Conservation (phyloP, 768 basidiomycete species). For the Pholiota conissans region DNA sequence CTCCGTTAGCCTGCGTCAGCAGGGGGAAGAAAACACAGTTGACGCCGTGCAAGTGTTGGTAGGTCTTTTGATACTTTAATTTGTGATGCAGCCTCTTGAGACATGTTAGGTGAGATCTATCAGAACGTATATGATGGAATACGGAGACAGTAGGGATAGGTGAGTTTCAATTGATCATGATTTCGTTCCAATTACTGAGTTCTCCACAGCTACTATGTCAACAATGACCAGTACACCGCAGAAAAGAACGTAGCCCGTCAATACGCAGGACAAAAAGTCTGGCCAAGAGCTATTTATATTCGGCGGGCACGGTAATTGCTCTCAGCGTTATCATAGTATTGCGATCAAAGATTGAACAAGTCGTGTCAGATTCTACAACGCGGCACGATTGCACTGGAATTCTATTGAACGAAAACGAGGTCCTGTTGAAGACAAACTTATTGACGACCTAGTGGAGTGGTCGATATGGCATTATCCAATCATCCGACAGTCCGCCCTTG, state of each 20-base stretch:
- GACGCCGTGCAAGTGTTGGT: conserved; percentile 79
- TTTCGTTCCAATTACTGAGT: not conserved
- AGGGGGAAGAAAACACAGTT: conserved; percentile 80
- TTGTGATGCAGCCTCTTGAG: not conserved
- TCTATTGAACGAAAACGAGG: conserved; percentile 67
- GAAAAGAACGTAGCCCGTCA: conserved; percentile 68
- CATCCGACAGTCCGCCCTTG: conserved; percentile 43
- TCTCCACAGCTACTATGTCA: conserved; percentile 52
- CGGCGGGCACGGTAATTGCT: conserved; percentile 58
- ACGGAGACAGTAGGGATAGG: conserved; percentile 69
- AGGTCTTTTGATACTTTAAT: conserved; percentile 18
- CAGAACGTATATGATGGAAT: conserved; percentile 71
- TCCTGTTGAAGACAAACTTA: conserved; percentile 56
- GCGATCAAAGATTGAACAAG: no score
- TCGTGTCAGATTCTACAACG: conserved; percentile 67
- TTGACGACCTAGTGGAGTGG: conserved; percentile 76
- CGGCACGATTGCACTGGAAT: conserved; percentile 71
- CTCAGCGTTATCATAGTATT: not conserved
- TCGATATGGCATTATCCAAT: conserved; percentile 74
- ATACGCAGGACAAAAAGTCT: conserved; percentile 70
- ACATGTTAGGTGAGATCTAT: conserved; percentile 59
- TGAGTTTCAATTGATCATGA: conserved; percentile 9
- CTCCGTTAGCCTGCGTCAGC: conserved; percentile 63
- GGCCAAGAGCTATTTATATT: conserved; percentile 73
- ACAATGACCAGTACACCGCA: conserved; percentile 55